A percentile compares a stretch with the other conserved stretches of the same genome.
These are phyloP conservation scores for Candida argentea DNA, from an alignment of 805 yeast genomes.

Conservation along the genomic window DNA sequence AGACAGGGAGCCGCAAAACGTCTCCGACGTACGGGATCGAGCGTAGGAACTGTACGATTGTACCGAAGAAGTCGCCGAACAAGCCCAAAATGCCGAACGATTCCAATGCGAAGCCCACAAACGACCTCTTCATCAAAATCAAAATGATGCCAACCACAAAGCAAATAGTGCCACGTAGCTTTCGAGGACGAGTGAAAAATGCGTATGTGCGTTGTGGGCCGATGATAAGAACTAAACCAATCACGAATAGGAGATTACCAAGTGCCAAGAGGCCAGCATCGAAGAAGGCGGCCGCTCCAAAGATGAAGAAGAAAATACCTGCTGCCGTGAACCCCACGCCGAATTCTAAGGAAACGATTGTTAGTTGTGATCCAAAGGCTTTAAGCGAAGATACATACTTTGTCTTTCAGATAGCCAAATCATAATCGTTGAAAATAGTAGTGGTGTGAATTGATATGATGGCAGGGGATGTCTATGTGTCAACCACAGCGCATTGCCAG, in stretches of 20 bases:
- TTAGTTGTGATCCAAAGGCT: not conserved
- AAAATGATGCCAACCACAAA: slow-evolving; percentile 66
- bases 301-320: slow-evolving; percentile 65
- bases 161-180: slow-evolving; percentile 78
- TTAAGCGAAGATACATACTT: slow-evolving; percentile 35
- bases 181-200: slow-evolving; percentile 80
- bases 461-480: no score
- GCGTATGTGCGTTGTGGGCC: slow-evolving; percentile 77
- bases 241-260: slow-evolving; percentile 71
- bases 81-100: slow-evolving; percentile 81
- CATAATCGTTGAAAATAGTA: slow-evolving; percentile 19
- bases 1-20: slow-evolving; percentile 61
- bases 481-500: no score
- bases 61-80: slow-evolving; percentile 90
- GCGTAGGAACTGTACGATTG: slow-evolving; percentile 76
- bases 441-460: no score
- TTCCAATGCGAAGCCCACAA: slow-evolving; percentile 78
- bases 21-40: slow-evolving; percentile 87
- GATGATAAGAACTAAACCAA: slow-evolving; percentile 78
- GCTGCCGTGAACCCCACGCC: slow-evolving; percentile 91
- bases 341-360: slow-evolving; percentile 45
- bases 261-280: slow-evolving; percentile 83
- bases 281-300: slow-evolving; percentile 80
- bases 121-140: slow-evolving; percentile 67
- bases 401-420: slow-evolving; percentile 73